Evolutionary conservation across 1,284 basidiomycete species (phyloP).

Genomic region (Thelephora terrestris): DNA sequence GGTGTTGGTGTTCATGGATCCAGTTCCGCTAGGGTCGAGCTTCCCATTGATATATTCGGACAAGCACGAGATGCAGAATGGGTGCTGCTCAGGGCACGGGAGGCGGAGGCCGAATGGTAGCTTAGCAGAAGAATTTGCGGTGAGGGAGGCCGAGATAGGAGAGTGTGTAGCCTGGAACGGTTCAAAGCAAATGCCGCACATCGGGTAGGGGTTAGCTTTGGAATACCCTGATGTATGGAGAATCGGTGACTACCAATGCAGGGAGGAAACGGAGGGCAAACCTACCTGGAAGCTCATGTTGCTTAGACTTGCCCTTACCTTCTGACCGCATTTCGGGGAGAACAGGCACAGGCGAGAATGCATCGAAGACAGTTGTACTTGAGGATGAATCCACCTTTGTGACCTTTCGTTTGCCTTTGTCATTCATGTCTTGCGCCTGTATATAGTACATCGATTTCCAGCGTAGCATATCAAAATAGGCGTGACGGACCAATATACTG

Average conservation of each 20-base stretch:
- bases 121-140: conserved; percentile 26
- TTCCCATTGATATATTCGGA: conserved; percentile 26
- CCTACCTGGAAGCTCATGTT: not conserved
- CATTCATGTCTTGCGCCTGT: conserved; percentile 23
- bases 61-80: conserved; percentile 29
- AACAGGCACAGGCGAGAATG: too few species aligned
- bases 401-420: conserved; percentile 24
- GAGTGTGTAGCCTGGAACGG: conserved; percentile 26
- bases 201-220: conserved; percentile 11
- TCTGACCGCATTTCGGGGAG: too few species aligned
- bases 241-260: not conserved
- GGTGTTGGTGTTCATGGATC: conserved; percentile 17
- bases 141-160: conserved; percentile 23
- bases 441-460: not conserved
- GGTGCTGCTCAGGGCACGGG: conserved; percentile 27
- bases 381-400: not conserved
- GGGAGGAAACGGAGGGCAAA: too few species aligned
- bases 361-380: too few species aligned
- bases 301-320: conserved; percentile 11
- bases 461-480: not conserved
- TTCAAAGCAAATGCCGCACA: conserved; percentile 32
- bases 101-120: conserved; percentile 27
- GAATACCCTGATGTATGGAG: not conserved
- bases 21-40: conserved; percentile 26
- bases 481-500: conserved; percentile 19